These are phyloP conservation scores for Tylopilus sp. DNA, from an alignment of 1,284 basidiomycete species.

Conservation along the genomic window DNA sequence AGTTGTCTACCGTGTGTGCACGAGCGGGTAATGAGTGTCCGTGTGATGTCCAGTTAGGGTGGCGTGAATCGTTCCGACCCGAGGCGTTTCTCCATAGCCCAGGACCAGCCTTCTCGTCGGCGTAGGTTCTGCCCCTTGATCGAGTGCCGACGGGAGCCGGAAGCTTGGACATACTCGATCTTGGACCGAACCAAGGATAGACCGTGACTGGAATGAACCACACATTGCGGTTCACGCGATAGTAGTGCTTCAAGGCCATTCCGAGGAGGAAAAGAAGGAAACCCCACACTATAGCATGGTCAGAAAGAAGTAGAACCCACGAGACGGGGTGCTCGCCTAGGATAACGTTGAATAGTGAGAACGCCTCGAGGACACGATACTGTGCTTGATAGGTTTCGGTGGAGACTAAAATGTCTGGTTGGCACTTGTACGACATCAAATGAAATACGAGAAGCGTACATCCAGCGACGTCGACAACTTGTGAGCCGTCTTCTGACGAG, in stretches of 20 bases:
- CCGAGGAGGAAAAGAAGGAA: constrained; percentile 59
- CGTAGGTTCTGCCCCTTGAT: constrained; percentile 31
- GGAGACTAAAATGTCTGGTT: constrained; percentile 40
- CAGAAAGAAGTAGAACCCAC: constrained; percentile 11
- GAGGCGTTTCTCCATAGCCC: constrained; percentile 25
- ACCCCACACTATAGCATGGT: constrained; percentile 49
- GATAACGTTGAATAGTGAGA: constrained; percentile 70
- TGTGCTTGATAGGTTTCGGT: constrained; percentile 77
- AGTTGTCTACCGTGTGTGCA: constrained; percentile 38
- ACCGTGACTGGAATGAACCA: constrained; percentile 71
- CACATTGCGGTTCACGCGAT: constrained; percentile 63
- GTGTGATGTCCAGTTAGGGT: constrained; percentile 32
- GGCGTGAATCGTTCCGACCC: constrained; percentile 20
- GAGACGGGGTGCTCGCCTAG: constrained; percentile 46
- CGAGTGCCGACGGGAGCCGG: constrained; percentile 29
- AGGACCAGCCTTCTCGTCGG: constrained; percentile 25
- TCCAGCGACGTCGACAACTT: constrained; percentile 51
- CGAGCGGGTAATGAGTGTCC: constrained; percentile 34
- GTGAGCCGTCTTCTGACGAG: constrained; percentile 48
- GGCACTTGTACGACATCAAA: neutral
- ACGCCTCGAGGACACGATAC: constrained; percentile 73
- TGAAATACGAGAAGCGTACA: constrained; percentile 46
- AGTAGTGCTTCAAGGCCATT: constrained; percentile 62
- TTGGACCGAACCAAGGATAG: constrained; percentile 64
- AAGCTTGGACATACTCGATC: constrained; percentile 37